Percentiles rank a stretch among this genome's conserved stretches.
phyloP scores from a whole-genome alignment of 2,329 filamentous ascomycete genomes.

The Alternaria rosae region DNA sequence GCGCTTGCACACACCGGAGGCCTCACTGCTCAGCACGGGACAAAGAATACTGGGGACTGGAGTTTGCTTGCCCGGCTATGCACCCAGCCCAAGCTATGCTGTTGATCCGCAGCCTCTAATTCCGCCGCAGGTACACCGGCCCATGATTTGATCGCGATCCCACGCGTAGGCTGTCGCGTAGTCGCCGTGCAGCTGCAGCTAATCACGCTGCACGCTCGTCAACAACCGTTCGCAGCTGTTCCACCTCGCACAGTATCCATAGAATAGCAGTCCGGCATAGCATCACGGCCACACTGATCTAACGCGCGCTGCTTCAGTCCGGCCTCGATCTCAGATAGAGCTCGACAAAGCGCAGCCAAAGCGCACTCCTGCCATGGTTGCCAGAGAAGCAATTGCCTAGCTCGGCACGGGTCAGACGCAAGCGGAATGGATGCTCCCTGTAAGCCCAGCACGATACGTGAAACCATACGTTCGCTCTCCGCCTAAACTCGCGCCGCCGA shows the following conservation, averaged over 20 bases:
- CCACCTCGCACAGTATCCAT: conserved; percentile 1
- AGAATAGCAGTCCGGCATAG: background rate
- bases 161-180: conserved; percentile 5
- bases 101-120: conserved; percentile 30
- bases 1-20: conserved; percentile 37
- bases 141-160: conserved; percentile 21
- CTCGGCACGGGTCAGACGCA: conserved; percentile 29
- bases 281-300: conserved; percentile 12
- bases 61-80: conserved; percentile 29
- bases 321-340: conserved; percentile 7
- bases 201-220: conserved; percentile 17
- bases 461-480: conserved; percentile 37
- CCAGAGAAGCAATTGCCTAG: conserved; percentile 28
- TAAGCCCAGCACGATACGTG: conserved; percentile 24
- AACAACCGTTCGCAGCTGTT: conserved; percentile 20
- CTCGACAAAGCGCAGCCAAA: conserved; percentile 21
- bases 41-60: conserved; percentile 18
- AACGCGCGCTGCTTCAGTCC: conserved; percentile 24
- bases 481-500: conserved; percentile 30
- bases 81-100: conserved; percentile 27
- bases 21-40: conserved; percentile 36
- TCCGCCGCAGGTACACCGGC: conserved; percentile 22
- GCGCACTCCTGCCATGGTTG: conserved; percentile 29
- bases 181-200: conserved; percentile 18
- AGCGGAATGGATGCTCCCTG: conserved; percentile 33